These are phyloP conservation scores for Coemansia asiatica DNA, from an alignment of 192 early-diverging fungal species.

Conservation along the genomic window DNA sequence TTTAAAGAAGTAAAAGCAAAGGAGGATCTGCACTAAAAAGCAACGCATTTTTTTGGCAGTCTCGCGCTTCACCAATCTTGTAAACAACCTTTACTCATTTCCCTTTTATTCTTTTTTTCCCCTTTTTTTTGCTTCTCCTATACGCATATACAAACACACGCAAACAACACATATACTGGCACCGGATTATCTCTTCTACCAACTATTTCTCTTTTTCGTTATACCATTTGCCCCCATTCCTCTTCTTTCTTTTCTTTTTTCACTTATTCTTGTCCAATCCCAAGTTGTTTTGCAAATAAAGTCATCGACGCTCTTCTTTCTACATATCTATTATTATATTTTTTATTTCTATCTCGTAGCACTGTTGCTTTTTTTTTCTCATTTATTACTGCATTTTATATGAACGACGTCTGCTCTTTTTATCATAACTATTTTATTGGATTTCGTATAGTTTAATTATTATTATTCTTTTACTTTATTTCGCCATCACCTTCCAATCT, in stretches of 20 bases:
- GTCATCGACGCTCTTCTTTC: too few species aligned
- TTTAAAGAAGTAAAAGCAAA: constrained; percentile 5
- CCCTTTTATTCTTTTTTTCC: neutral
- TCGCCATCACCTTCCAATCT: too few species aligned
- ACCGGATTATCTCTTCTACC: constrained; percentile 1
- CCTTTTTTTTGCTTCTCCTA: neutral
- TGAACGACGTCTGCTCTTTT: neutral
- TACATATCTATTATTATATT: neutral
- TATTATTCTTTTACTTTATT: neutral
- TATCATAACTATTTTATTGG: neutral
- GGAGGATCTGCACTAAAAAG: constrained; percentile 5
- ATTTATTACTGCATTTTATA: neutral
- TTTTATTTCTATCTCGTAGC: neutral
- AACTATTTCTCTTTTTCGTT: constrained; percentile 14
- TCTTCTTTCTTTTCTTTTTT: neutral
- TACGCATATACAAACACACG: neutral
- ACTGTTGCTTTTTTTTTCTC: neutral
- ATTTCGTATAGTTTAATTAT: neutral
- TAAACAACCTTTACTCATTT: neutral
- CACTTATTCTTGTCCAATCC: neutral
- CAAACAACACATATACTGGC: constrained; percentile 3
- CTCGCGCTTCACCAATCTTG: constrained; percentile 3
- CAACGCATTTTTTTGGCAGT: constrained; percentile 10
- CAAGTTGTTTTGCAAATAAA: neutral
- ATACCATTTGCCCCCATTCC: neutral